phyloP scores from a whole-genome alignment of 1,139 yeast genomes.

The Nakaseomyces nivariensis region DNA sequence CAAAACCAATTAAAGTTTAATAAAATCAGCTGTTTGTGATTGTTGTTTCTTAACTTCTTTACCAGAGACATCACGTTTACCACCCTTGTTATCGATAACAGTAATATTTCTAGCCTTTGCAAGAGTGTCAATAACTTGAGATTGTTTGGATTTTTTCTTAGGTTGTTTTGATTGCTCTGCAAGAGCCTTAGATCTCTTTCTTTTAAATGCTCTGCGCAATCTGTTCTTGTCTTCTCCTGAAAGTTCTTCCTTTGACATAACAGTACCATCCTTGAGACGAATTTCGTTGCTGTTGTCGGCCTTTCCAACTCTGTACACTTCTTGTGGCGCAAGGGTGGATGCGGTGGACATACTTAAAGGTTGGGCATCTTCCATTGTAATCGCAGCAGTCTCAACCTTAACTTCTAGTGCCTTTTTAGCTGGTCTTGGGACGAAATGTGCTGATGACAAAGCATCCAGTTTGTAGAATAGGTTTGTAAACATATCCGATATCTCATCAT shows the following conservation, averaged over 20 bases:
- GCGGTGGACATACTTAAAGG: constrained; percentile 73
- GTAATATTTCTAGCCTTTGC: constrained; percentile 70
- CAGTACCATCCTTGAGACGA: constrained; percentile 67
- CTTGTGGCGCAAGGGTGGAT: constrained; percentile 90
- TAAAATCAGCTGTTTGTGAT: constrained; percentile 1
- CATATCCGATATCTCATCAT: constrained; percentile 64
- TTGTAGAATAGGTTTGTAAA: constrained; percentile 57
- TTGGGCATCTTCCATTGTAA: constrained; percentile 93
- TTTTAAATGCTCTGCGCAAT: constrained; percentile 75
- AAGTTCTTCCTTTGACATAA: constrained; percentile 76
- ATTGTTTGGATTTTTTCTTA: constrained; percentile 46
- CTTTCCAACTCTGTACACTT: constrained; percentile 59
- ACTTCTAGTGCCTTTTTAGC: constrained; percentile 70
- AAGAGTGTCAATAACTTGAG: constrained; percentile 62
- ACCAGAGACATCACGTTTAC: constrained; percentile 65
- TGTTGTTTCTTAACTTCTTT: constrained; percentile 39
- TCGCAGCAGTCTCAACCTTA: constrained; percentile 70
- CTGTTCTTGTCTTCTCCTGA: constrained; percentile 80
- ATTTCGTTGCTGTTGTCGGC: constrained; percentile 50
- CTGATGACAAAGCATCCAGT: constrained; percentile 81
- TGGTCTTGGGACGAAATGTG: constrained; percentile 90
- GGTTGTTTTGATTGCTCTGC: constrained; percentile 32
- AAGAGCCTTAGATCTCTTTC: constrained; percentile 57
- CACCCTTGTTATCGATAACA: constrained; percentile 69
- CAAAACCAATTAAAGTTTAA: background rate